phyloP scores from a whole-genome alignment of 345 rosid genomes.

The Eucalyptus curtisii region DNA sequence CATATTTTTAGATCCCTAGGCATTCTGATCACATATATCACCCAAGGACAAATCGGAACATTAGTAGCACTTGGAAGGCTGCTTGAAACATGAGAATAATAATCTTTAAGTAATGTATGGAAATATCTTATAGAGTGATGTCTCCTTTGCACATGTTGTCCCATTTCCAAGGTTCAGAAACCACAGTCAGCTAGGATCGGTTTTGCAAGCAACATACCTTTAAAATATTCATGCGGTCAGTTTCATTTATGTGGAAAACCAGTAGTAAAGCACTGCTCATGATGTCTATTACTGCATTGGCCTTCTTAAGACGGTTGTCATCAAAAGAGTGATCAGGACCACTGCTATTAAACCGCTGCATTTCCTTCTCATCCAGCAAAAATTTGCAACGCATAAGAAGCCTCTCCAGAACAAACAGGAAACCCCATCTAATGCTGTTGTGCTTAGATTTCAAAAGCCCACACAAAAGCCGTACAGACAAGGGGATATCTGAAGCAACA shows the following conservation, averaged over 20 bases:
- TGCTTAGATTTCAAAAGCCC: conserved; percentile 90
- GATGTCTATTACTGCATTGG: conserved; percentile 84
- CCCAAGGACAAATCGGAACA: background rate
- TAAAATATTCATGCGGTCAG: conserved; percentile 81
- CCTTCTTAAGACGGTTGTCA: conserved; percentile 75
- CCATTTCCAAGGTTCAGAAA: background rate
- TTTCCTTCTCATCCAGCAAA: conserved; percentile 81
- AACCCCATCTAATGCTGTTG: conserved; percentile 74
- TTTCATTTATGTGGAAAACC: conserved; percentile 83
- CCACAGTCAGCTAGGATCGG: background rate
- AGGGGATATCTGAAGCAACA: conserved; percentile 60
- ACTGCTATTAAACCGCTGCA: conserved; percentile 34
- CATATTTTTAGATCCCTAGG: background rate
- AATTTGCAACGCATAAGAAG: conserved; percentile 95
- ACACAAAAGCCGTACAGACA: conserved; percentile 77
- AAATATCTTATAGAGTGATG: background rate
- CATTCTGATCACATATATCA: background rate
- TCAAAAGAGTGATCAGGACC: conserved; percentile 20
- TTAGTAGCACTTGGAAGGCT: background rate
- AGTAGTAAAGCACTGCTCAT: conserved; percentile 89
- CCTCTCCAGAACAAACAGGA: conserved; percentile 77
- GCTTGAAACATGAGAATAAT: background rate
- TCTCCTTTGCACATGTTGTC: background rate
- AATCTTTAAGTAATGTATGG: background rate
- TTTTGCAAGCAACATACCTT: conserved; percentile 47